Conservation (phyloP, 208 protist genomes). For the Leishmania major region DNA sequence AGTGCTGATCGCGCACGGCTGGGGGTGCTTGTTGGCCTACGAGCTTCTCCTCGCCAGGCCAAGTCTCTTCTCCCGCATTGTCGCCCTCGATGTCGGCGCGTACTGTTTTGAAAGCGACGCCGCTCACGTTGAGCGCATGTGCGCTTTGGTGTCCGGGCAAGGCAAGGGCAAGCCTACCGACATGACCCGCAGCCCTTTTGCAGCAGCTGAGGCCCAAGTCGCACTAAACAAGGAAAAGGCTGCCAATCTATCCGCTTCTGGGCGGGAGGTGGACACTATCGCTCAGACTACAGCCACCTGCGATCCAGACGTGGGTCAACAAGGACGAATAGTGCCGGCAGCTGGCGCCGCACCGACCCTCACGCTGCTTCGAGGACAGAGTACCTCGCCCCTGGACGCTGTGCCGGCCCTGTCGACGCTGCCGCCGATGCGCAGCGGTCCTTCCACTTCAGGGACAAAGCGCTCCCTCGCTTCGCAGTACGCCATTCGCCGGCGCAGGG, state of each 20-base stretch:
- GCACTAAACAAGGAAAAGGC: background rate
- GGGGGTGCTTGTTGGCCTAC: conserved; percentile 59
- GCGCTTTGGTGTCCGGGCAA: conserved; percentile 13
- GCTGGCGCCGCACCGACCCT: background rate
- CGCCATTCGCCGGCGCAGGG: conserved; percentile 31
- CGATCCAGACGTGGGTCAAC: no score
- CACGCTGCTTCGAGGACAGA: background rate
- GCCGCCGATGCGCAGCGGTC: background rate
- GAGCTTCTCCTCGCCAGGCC: conserved; percentile 64
- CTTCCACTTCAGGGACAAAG: conserved; percentile 7
- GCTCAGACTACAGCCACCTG: background rate
- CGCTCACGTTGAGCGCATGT: conserved; percentile 22
- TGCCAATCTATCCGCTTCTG: no score
- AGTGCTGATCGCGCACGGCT: conserved; percentile 68
- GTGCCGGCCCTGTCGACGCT: background rate
- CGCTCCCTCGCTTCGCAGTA: conserved; percentile 51
- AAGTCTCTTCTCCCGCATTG: conserved; percentile 56
- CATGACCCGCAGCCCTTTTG: background rate
- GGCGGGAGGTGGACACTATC: background rate
- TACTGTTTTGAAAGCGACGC: conserved; percentile 33
- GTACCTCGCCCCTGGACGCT: background rate
- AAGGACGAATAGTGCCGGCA: background rate
- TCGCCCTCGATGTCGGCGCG: conserved; percentile 59
- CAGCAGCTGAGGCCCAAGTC: background rate
- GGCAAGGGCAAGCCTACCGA: background rate